phyloP scores from a whole-genome alignment of 75 land plant species.

The Sequoiadendron giganteum region DNA sequence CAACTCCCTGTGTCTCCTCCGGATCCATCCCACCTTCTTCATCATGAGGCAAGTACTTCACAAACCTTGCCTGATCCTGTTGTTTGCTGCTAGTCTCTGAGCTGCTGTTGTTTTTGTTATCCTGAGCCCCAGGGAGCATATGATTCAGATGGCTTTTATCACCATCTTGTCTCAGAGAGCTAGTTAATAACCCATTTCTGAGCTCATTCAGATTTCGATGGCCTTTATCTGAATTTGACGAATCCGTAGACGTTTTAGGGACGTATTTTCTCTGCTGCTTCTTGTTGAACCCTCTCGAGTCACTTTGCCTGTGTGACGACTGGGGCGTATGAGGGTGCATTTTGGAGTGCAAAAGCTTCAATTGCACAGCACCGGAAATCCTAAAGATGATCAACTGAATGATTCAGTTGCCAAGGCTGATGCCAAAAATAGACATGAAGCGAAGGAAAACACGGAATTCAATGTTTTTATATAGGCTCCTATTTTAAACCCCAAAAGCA shows the following conservation, averaged over 20 bases:
- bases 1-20: constrained; percentile 75
- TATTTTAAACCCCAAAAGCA: no score
- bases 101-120: not conserved
- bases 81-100: not conserved
- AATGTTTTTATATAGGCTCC: no score
- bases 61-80: constrained; percentile 37
- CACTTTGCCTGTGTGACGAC: not conserved
- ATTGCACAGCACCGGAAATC: no score
- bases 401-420: no score
- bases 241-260: not conserved
- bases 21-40: constrained; percentile 89
- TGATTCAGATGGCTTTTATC: no score
- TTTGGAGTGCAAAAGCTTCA: not conserved
- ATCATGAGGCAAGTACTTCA: constrained; percentile 89
- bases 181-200: not conserved
- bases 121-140: no score
- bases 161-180: not conserved
- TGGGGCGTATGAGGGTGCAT: not conserved
- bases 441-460: no score
- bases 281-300: no score
- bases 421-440: no score
- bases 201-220: not conserved
- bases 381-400: no score
- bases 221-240: not conserved
- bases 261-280: not conserved